phyloP scores from a whole-genome alignment of 2,329 filamentous ascomycete species.

The Beauveria caledonica region DNA sequence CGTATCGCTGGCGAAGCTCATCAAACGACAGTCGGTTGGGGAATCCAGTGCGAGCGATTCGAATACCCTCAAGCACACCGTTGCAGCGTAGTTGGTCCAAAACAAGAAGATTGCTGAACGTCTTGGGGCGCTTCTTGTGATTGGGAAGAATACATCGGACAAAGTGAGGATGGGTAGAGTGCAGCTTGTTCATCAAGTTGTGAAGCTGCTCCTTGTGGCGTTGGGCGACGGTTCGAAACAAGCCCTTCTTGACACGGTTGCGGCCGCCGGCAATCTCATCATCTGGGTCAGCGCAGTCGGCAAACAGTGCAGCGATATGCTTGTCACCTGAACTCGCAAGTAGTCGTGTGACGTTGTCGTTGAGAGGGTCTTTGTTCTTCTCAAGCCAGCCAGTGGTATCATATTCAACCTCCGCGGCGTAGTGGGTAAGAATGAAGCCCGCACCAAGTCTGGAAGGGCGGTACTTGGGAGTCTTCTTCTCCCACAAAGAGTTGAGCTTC shows the following conservation, averaged over 20 bases:
- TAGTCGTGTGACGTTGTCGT: conserved; percentile 90
- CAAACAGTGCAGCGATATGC: conserved; percentile 77
- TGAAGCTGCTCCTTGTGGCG: conserved; percentile 97
- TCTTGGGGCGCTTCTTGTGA: conserved; percentile 93
- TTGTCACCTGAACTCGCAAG: conserved; percentile 73
- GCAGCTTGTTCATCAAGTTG: conserved; percentile 87
- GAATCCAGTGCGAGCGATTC: conserved; percentile 93
- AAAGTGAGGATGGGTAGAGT: conserved; percentile 96
- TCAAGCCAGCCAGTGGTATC: conserved; percentile 91
- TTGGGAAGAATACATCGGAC: conserved; percentile 97
- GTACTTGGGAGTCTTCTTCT: conserved; percentile 92
- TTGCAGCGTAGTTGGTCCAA: conserved; percentile 97
- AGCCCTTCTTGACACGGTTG: conserved; percentile 88
- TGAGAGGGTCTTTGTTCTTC: conserved; percentile 97
- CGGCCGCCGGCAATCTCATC: conserved; percentile 60
- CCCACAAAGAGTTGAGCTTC: conserved; percentile 94
- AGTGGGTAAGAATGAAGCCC: conserved; percentile 93
- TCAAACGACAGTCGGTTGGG: conserved; percentile 87
- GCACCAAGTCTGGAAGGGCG: conserved; percentile 78
- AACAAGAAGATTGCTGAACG: conserved; percentile 85
- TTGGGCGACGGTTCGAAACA: conserved; percentile 95
- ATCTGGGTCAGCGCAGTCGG: conserved; percentile 76
- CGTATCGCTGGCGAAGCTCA: conserved; percentile 92
- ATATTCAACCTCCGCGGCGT: conserved; percentile 96
- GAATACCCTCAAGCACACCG: conserved; percentile 96